These are phyloP conservation scores for Candida gorgasii DNA, from an alignment of 805 yeast species.

Conservation along the genomic window DNA sequence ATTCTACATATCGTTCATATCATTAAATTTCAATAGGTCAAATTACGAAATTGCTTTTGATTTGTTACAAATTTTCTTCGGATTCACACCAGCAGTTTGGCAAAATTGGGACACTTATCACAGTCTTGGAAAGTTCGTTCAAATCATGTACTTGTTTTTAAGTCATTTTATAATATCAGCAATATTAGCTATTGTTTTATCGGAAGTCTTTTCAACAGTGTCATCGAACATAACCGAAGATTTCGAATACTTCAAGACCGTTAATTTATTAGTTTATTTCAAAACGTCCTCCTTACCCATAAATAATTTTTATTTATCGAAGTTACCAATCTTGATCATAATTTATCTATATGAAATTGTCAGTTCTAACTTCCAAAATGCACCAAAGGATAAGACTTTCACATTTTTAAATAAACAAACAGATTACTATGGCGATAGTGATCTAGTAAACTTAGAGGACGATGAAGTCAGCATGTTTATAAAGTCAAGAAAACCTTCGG, in stretches of 20 bases:
- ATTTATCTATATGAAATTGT: slow-evolving; percentile 35
- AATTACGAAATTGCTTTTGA: slow-evolving; percentile 50
- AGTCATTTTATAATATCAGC: slow-evolving; percentile 57
- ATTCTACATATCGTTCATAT: slow-evolving; percentile 54
- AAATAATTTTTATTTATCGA: slow-evolving; percentile 26
- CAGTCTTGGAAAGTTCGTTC: slow-evolving; percentile 45
- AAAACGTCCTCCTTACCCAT: slow-evolving; percentile 24
- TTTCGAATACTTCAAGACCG: slow-evolving; percentile 40
- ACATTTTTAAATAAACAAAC: slow-evolving; percentile 33
- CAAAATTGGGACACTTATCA: slow-evolving; percentile 52
- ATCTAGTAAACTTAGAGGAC: slow-evolving; percentile 25
- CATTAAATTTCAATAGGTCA: slow-evolving; percentile 44
- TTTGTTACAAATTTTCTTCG: slow-evolving; percentile 53
- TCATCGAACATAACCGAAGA: slow-evolving; percentile 37
- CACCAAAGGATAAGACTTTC: slow-evolving; percentile 25
- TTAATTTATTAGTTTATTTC: slow-evolving; percentile 38
- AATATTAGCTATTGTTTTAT: slow-evolving; percentile 55
- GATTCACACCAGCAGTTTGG: slow-evolving; percentile 64
- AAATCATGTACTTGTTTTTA: slow-evolving; percentile 52
- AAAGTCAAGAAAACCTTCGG: slow-evolving; percentile 30
- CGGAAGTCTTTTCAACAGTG: slow-evolving; percentile 39
- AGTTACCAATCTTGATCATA: slow-evolving; percentile 34
- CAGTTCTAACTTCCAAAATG: slow-evolving; percentile 19
- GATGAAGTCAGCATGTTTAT: slow-evolving; percentile 28
- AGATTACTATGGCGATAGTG: slow-evolving; percentile 32